Evolutionary conservation across 2,329 filamentous ascomycete genomes (phyloP).

Genomic region (Bipolaris sorokiniana): DNA sequence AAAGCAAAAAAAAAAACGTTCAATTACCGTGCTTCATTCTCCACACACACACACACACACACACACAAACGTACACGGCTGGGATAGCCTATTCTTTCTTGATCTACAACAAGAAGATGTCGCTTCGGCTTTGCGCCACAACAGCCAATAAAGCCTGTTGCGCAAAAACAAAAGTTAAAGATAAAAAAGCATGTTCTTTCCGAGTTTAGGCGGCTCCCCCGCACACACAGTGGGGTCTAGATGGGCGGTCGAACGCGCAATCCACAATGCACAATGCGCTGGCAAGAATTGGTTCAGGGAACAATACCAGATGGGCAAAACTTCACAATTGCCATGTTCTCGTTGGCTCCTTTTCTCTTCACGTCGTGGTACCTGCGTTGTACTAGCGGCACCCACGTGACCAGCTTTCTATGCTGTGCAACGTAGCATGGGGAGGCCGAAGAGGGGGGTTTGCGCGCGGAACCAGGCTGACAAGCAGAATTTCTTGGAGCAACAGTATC

Average conservation of each 20-base stretch:
- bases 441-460: constrained; percentile 8
- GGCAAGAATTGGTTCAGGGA: not conserved
- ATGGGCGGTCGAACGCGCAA: not conserved
- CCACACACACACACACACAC: not conserved
- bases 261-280: constrained; percentile 3
- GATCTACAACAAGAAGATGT: not conserved
- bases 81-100: not conserved
- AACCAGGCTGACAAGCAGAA: constrained; percentile 11
- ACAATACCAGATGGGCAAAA: not conserved
- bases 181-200: not conserved
- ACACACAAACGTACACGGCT: not conserved
- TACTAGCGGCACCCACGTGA: constrained; percentile 18
- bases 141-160: not conserved
- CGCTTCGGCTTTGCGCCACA: not conserved
- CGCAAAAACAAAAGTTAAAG: not conserved
- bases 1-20: not conserved
- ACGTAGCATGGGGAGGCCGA: constrained; percentile 11
- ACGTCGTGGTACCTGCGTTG: constrained; percentile 16
- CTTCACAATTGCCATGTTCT: constrained; percentile 1
- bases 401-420: constrained; percentile 20
- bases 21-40: not conserved
- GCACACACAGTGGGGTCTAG: not conserved
- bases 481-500: not conserved
- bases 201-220: not conserved
- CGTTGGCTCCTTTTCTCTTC: not conserved